Evolutionary conservation across 2,329 filamentous ascomycete species (phyloP), one percentile per base, ranked within the genome.

Genomic region (Talaromyces islandicus): DNA sequence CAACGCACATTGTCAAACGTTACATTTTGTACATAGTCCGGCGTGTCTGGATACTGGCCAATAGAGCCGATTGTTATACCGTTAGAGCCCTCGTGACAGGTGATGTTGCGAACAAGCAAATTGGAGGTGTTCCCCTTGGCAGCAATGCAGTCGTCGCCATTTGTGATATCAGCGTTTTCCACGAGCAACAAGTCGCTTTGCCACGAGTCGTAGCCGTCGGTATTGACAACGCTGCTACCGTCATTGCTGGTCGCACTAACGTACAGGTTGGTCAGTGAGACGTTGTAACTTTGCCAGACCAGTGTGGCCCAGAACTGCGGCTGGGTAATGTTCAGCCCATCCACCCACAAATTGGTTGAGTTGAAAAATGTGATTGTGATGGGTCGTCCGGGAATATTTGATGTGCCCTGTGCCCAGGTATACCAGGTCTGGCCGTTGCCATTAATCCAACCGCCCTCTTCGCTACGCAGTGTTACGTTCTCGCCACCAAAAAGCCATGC

Each of bases 381-480:
- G 1, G 82, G 83, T 11, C 83, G 75, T 11, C 77, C 70, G 2
- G 78, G 73, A 59, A 80, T 74, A 62, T 84, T 84, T 35, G 74
- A 77, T 11, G 65, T 65, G 14, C 75, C 72, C 27, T 72, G 68
- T 54, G 77, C 76, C 69, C 77, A 81, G 62, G 83, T 75, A 65
- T 86, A 86, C 84, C 84, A 87, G 2, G 78, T 76, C 65, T 85
- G 80, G 1, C 60, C 60, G 65, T 86, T 86, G 10, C 84, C 84
- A 66, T 86, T 77, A 14, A 86, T 71, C 2, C 80, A 84, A 4
- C 84, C 84, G 11, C 80, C 80, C 64, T 80, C 71, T 38, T 38
- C 35, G 9, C 83, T 83, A 35, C 80, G 72, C 62, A 81, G 76
- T 11, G 72, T 68, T 27, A 87, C 72, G 29, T 79, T 77, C 11